Conservation (phyloP, 2,329 filamentous ascomycete genomes). For the Akanthomyces lecanii region DNA sequence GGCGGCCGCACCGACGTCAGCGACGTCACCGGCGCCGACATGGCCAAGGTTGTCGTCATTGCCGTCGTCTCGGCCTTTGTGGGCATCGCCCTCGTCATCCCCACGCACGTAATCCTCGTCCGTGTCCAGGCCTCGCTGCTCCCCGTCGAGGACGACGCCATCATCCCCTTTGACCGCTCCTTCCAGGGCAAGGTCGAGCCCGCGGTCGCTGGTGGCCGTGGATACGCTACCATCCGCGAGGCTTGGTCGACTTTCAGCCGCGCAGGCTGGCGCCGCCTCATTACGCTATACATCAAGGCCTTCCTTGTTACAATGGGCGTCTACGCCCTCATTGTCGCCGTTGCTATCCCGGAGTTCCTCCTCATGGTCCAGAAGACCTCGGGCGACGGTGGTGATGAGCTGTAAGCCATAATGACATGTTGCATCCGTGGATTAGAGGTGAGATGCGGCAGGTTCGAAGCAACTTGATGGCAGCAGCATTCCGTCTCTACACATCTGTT, state of each 20-base stretch:
- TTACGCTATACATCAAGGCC: constrained; percentile 73
- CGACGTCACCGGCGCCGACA: constrained; percentile 33
- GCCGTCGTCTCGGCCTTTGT: constrained; percentile 44
- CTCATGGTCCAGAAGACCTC: constrained; percentile 32
- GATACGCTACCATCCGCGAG: constrained; percentile 64
- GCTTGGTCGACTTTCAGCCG: constrained; percentile 77
- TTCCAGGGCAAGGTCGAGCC: constrained; percentile 74
- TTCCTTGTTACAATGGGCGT: constrained; percentile 50
- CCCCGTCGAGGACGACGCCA: constrained; percentile 72
- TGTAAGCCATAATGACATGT: background rate
- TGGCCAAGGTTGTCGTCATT: constrained; percentile 46
- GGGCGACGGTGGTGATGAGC: constrained; percentile 9
- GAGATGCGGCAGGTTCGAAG: background rate
- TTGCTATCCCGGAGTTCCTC: constrained; percentile 50
- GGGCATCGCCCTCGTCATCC: constrained; percentile 64
- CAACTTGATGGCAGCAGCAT: background rate
- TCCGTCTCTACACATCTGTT: background rate
- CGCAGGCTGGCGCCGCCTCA: constrained; percentile 65
- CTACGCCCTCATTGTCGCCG: constrained; percentile 39
- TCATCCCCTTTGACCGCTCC: constrained; percentile 85
- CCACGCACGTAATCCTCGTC: constrained; percentile 69
- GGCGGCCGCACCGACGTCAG: constrained; percentile 29
- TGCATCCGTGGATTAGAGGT: background rate
- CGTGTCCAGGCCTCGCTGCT: constrained; percentile 87
- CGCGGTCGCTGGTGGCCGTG: constrained; percentile 67